A percentile compares a stretch with the other conserved stretches of the same genome.
These are phyloP conservation scores for Amaranthus tricolor DNA, from an alignment of 179 eudicot genomes.

Conservation along the genomic window DNA sequence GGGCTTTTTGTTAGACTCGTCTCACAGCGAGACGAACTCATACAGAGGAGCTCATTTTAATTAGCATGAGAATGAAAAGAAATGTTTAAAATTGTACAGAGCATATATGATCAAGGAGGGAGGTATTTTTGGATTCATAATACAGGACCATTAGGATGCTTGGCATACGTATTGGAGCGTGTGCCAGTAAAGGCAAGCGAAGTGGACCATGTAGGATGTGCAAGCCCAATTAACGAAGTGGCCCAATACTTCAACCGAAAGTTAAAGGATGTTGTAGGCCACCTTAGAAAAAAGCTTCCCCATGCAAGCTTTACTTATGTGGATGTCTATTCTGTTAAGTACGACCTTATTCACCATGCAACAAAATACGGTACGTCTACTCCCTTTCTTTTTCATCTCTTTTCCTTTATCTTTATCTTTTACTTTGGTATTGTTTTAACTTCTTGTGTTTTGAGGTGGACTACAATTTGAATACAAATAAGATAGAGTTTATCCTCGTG, in stretches of 20 bases:
- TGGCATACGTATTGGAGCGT: conserved; percentile 40
- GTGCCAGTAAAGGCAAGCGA: conserved; percentile 27
- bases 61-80: too few species aligned
- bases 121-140: conserved; percentile 54
- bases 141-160: conserved; percentile 52
- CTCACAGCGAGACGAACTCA: too few species aligned
- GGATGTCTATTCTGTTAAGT: conserved; percentile 41
- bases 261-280: conserved; percentile 37
- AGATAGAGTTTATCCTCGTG: too few species aligned
- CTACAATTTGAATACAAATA: too few species aligned
- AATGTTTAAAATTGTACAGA: conserved; percentile 8
- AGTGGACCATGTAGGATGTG: conserved; percentile 41
- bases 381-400: too few species aligned
- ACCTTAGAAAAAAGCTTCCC: conserved; percentile 30
- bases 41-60: too few species aligned
- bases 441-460: too few species aligned
- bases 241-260: conserved; percentile 40
- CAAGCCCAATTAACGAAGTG: conserved; percentile 37
- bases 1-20: too few species aligned
- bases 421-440: too few species aligned
- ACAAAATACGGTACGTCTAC: conserved; percentile 22
- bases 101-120: conserved; percentile 40
- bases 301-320: conserved; percentile 41
- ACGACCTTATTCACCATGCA: conserved; percentile 39
- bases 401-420: too few species aligned